Percentiles rank a stretch among this genome's conserved stretches.
phyloP scores from a whole-genome alignment of 352 stramenopile species.

The Peronospora farinosa region DNA sequence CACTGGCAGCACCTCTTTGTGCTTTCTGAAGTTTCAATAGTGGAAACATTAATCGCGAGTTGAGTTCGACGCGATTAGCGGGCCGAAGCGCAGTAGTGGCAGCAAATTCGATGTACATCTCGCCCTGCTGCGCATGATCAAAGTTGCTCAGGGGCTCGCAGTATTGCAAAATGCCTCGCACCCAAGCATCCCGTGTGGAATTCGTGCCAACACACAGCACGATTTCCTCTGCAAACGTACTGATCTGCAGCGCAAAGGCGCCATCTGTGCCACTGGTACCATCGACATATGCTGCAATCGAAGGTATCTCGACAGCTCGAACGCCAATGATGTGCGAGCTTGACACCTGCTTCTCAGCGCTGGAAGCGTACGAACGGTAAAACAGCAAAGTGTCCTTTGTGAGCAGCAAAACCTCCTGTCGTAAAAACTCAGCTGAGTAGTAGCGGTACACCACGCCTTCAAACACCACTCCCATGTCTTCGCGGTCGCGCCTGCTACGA shows the following conservation, averaged over 20 bases:
- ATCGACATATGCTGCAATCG: conserved; percentile 8
- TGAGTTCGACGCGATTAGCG: conserved; percentile 49
- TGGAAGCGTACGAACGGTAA: conserved; percentile 59
- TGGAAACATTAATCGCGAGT: conserved; percentile 57
- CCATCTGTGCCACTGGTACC: conserved; percentile 9
- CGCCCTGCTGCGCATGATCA: conserved; percentile 28
- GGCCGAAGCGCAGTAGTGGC: conserved; percentile 34
- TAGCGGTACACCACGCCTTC: conserved; percentile 75
- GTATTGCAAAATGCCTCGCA: conserved; percentile 56
- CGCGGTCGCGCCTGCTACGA: conserved; percentile 49
- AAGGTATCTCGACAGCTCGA: conserved; percentile 31
- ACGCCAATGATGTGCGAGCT: conserved; percentile 48
- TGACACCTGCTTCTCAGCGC: conserved; percentile 44
- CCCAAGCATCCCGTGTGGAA: conserved; percentile 56
- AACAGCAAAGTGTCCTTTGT: conserved; percentile 51
- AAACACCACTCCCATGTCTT: conserved; percentile 46
- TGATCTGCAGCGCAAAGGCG: conserved; percentile 62
- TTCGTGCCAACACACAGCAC: conserved; percentile 59
- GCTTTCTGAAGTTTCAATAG: conserved; percentile 10
- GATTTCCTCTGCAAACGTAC: conserved; percentile 68
- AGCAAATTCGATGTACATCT: conserved; percentile 42
- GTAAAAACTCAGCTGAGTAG: conserved; percentile 44
- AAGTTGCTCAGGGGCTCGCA: conserved; percentile 45
- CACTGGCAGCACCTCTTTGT: not conserved
- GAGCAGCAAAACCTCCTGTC: conserved; percentile 73